These are phyloP conservation scores for Allium sativum DNA, from an alignment of 106 monocot genomes.

Conservation along the genomic window DNA sequence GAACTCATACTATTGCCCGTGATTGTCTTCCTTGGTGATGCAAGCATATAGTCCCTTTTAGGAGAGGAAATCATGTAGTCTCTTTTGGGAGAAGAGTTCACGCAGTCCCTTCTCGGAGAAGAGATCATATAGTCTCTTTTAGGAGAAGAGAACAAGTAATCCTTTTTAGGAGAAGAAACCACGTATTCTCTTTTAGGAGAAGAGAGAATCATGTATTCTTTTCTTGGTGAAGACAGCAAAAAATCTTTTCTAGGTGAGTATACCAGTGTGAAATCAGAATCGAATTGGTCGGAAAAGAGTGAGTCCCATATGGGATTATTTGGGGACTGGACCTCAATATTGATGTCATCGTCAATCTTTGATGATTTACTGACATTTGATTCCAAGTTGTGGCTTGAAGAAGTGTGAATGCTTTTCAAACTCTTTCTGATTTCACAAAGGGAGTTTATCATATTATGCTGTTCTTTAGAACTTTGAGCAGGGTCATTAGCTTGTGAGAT, in stretches of 20 bases:
- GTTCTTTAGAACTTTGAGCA: background rate
- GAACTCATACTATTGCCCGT: background rate
- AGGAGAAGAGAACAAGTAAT: slow-evolving; percentile 19
- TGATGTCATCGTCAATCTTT: slow-evolving; percentile 16
- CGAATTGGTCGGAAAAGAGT: slow-evolving; percentile 26
- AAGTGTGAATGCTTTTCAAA: slow-evolving; percentile 1
- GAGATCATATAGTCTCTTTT: slow-evolving; percentile 28
- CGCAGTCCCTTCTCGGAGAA: slow-evolving; percentile 22
- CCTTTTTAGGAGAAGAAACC: slow-evolving; percentile 26
- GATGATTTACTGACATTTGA: slow-evolving; percentile 20
- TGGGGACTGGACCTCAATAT: slow-evolving; percentile 28
- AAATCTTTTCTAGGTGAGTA: slow-evolving; percentile 27
- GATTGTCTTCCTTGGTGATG: slow-evolving; percentile 13
- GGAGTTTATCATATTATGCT: slow-evolving; percentile 3
- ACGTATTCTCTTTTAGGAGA: slow-evolving; percentile 30
- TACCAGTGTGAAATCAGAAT: slow-evolving; percentile 24
- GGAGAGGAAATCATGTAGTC: slow-evolving; percentile 15
- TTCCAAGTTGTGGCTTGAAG: slow-evolving; percentile 18
- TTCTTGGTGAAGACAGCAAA: slow-evolving; percentile 21
- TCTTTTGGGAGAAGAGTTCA: slow-evolving; percentile 20
- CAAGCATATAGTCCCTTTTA: slow-evolving; percentile 17
- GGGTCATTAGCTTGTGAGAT: slow-evolving; percentile 9
- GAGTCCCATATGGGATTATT: slow-evolving; percentile 28
- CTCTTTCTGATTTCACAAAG: slow-evolving; percentile 8
- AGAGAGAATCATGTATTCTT: slow-evolving; percentile 20